Evolutionary conservation across 2,329 filamentous ascomycete genomes (phyloP).

Genomic region (Paecilomyces sp.): DNA sequence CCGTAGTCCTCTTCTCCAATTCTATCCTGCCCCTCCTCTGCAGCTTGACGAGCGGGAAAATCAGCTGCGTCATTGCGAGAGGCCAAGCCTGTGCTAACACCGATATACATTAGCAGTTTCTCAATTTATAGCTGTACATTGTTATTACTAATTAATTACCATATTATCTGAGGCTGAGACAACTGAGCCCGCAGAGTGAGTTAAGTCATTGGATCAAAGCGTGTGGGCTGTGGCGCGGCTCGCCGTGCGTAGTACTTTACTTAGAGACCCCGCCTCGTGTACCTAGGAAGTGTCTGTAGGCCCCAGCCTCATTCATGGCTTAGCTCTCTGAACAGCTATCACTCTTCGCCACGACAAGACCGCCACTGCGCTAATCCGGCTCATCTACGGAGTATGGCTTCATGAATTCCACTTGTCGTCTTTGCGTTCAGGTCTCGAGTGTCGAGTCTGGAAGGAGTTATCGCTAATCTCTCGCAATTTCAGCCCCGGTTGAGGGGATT

Average conservation of each 20-base stretch:
- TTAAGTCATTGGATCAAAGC: neutral
- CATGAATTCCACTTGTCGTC: neutral
- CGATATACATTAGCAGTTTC: neutral
- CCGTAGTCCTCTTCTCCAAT: too few species aligned
- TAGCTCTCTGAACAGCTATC: neutral
- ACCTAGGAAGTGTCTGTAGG: neutral
- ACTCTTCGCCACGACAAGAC: neutral
- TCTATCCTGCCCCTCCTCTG: too few species aligned
- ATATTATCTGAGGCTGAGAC: neutral
- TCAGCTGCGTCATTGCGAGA: too few species aligned
- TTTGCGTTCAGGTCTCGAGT: neutral
- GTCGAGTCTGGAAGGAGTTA: neutral
- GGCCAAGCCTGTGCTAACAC: neutral
- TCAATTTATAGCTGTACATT: neutral
- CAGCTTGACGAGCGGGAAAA: too few species aligned
- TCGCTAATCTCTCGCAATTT: too few species aligned
- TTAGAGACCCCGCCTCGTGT: too few species aligned
- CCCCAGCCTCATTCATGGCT: neutral
- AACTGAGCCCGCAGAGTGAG: neutral
- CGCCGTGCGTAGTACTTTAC: neutral
- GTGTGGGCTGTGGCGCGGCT: neutral
- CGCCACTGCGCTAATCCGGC: neutral
- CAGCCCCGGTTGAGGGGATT: too few species aligned
- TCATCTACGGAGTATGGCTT: neutral
- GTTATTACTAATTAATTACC: neutral